Percentiles rank a stretch among this genome's conserved stretches.
Conservation (phyloP, 768 basidiomycete species). For the Pisolithus tinctorius region DNA sequence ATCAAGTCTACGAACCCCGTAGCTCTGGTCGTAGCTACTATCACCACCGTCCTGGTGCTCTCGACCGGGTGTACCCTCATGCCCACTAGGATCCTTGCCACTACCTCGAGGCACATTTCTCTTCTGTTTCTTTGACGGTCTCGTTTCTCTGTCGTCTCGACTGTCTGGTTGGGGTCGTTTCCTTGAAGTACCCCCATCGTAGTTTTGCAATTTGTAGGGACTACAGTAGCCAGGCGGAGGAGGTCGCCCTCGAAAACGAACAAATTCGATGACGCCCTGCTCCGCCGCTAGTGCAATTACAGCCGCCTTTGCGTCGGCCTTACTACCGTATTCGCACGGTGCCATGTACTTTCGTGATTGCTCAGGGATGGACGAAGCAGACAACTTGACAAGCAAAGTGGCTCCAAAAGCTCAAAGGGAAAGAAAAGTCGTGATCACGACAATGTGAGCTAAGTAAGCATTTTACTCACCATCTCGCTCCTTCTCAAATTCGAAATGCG, state of each 20-base stretch:
- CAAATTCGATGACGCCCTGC: slow-evolving; percentile 51
- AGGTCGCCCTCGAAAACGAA: slow-evolving; percentile 45
- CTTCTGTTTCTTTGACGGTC: slow-evolving; percentile 22
- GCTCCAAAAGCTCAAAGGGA: slow-evolving; percentile 46
- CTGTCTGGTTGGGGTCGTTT: slow-evolving; percentile 33
- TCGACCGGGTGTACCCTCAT: neutral
- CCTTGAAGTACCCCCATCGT: slow-evolving; percentile 19
- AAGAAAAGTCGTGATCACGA: neutral
- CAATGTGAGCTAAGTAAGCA: neutral
- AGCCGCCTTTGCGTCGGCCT: slow-evolving; percentile 56
- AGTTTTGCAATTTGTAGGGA: slow-evolving; percentile 25
- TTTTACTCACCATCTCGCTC: slow-evolving; percentile 45
- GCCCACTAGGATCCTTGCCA: slow-evolving; percentile 6
- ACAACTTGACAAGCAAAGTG: slow-evolving; percentile 38
- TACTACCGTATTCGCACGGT: slow-evolving; percentile 45
- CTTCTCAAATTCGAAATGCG: slow-evolving; percentile 33
- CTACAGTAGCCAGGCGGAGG: slow-evolving; percentile 37
- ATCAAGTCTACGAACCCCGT: neutral
- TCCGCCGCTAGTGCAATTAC: slow-evolving; percentile 47
- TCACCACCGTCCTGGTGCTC: neutral
- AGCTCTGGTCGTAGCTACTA: neutral
- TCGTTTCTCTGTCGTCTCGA: slow-evolving; percentile 13
- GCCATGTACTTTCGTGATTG: slow-evolving; percentile 41
- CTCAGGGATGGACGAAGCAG: slow-evolving; percentile 22
- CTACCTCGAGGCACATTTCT: slow-evolving; percentile 13